Evolutionary conservation across 176 grass and related monocot genomes (phyloP).

Genomic region (Aegilops longissima): DNA sequence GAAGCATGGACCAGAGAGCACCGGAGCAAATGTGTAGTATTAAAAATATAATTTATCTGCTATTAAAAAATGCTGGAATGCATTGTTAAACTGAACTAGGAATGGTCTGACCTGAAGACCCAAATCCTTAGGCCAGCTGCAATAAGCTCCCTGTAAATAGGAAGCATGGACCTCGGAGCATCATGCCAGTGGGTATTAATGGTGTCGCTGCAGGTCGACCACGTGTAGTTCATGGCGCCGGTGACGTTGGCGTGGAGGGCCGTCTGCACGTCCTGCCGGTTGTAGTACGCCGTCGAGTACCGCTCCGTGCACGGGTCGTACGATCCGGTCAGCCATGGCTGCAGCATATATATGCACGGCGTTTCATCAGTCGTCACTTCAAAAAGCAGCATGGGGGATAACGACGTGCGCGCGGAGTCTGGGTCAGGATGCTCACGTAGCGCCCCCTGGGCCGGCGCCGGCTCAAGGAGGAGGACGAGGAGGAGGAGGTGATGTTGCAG

Average conservation of each 20-base stretch:
- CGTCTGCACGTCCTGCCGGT: not conserved
- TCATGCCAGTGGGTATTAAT: not conserved
- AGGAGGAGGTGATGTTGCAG: not conserved
- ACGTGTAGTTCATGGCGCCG: not conserved
- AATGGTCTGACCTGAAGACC: not conserved
- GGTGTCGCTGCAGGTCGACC: not conserved
- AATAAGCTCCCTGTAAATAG: not conserved
- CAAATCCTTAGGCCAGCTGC: not conserved
- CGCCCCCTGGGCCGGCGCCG: not conserved
- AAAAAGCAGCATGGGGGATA: not conserved
- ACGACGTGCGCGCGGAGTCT: not conserved
- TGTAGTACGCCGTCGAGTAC: not conserved
- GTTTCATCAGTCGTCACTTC: not conserved
- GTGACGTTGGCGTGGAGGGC: not conserved
- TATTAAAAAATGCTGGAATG: not conserved
- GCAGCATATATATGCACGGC: not conserved
- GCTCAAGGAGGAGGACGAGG: not conserved
- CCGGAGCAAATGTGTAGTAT: not conserved
- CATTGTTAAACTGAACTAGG: not conserved
- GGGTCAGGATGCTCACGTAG: slow-evolving; percentile 23
- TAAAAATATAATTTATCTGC: too few species aligned
- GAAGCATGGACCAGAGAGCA: too few species aligned
- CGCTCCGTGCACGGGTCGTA: not conserved
- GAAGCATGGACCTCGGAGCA: not conserved
- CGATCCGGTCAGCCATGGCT: not conserved